These are phyloP conservation scores for Fonsecaea nubica DNA, from an alignment of 2,329 filamentous ascomycete genomes.

Conservation along the genomic window DNA sequence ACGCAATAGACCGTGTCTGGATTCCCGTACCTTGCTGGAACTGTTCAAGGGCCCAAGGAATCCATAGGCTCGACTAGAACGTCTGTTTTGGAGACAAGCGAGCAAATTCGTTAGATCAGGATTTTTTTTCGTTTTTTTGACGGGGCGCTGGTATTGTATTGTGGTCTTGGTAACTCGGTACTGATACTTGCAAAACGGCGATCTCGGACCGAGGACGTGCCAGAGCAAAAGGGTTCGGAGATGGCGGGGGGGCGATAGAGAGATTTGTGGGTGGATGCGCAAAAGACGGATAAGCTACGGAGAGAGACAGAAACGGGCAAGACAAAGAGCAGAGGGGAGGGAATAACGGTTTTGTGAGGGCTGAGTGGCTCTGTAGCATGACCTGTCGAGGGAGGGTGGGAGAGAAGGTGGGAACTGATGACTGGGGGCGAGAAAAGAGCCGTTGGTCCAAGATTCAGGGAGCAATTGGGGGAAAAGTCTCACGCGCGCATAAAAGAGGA, in stretches of 20 bases:
- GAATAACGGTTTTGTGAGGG: not conserved
- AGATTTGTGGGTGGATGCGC: not conserved
- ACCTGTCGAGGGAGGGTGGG: not conserved
- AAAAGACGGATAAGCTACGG: constrained; percentile 2
- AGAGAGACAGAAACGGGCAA: not conserved
- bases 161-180: not conserved
- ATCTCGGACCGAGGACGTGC: constrained; percentile 1
- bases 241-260: constrained; percentile 20
- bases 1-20: not conserved
- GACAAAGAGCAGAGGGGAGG: not conserved
- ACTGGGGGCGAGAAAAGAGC: constrained; percentile 10
- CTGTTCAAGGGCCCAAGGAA: not conserved
- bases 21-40: not conserved
- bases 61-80: constrained; percentile 3
- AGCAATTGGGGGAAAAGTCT: constrained; percentile 1
- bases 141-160: no score
- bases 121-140: no score
- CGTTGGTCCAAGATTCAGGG: not conserved
- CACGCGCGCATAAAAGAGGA: not conserved
- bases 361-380: constrained; percentile 2
- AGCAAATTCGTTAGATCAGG: not conserved
- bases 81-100: not conserved
- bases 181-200: not conserved
- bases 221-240: constrained; percentile 13
- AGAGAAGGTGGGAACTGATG: constrained; percentile 3